Evolutionary conservation across 106 monocot genomes (phyloP), one percentile per base, ranked within the genome.

Genomic region (Acorus gramineus): DNA sequence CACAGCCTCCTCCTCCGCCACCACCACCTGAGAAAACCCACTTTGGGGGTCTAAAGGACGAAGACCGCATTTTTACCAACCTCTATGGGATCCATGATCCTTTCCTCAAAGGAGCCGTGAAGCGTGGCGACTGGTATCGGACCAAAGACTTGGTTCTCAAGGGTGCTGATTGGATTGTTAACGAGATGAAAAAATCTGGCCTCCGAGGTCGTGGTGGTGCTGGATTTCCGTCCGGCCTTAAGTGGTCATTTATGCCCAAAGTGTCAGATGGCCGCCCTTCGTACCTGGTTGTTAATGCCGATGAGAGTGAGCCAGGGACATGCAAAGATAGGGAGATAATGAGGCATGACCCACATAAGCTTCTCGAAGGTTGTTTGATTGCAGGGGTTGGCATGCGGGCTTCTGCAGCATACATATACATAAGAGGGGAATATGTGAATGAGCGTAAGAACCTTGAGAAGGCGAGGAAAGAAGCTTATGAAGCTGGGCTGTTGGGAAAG

Each of bases 161-260:
- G 61, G 85, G 85, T 42, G 7, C 82, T 42, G 85, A 86, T 53
- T 86, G 85, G 85, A 86, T 86, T 56, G 85, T 86, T 44, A 76
- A 78, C 67, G 85, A 86, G 70, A 82, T 86, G 82, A 86, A 79
- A 59, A 79, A 79, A 66, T 86, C 85, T 1, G 85, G 85, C 12
- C 78, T 82, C 10, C 71, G 85, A 59, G 81, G 82, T 3, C 85
- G 85, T 65, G 85, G 82, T 55, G 85, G 85, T 66, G 85, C 85
- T 54, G 85, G 85, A 8, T 86, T 86, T 49, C 81, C 85, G 47
- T 86, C 85, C 45, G 85, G 85, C 13, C 67, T 86, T 11, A 86
- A 86, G 59, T 86, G 85, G 82, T 86, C 85, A 10, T 86, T 86
- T 65, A 86, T 86, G 85, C 85, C 85, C 59, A 86, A 86, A 44